A percentile compares a stretch with the other conserved stretches of the same genome.
These are phyloP conservation scores for Hyphochytrium catenoides DNA, from an alignment of 352 stramenopile species.

Conservation along the genomic window DNA sequence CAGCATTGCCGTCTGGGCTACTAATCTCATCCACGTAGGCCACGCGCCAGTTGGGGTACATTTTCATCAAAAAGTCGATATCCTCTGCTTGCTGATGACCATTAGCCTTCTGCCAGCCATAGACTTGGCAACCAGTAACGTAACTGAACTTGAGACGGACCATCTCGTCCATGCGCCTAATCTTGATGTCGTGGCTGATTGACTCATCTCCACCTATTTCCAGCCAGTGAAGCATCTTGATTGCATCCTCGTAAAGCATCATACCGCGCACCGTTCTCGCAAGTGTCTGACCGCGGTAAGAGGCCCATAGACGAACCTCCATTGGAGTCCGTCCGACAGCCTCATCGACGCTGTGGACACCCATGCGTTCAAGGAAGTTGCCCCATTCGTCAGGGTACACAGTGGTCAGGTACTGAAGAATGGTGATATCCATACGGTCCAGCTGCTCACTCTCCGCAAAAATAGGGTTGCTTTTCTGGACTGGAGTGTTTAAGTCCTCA, in stretches of 20 bases:
- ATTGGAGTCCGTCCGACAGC: conserved; percentile 28
- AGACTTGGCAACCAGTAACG: conserved; percentile 63
- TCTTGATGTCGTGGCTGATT: conserved; percentile 60
- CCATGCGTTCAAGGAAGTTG: conserved; percentile 59
- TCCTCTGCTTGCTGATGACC: conserved; percentile 34
- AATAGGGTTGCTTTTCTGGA: conserved; percentile 30
- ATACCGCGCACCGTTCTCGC: conserved; percentile 60
- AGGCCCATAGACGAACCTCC: conserved; percentile 55
- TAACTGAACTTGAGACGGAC: conserved; percentile 63
- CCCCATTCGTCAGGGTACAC: conserved; percentile 63
- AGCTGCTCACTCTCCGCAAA: conserved; percentile 42
- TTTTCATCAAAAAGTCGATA: conserved; percentile 63
- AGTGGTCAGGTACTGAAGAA: conserved; percentile 64
- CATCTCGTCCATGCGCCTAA: conserved; percentile 54
- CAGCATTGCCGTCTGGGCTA: conserved; percentile 10
- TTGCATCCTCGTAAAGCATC: conserved; percentile 61
- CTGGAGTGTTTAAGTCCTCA: conserved; percentile 43
- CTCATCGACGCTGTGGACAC: conserved; percentile 32
- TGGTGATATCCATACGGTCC: conserved; percentile 48
- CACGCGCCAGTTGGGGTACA: conserved; percentile 61
- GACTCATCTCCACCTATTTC: conserved; percentile 38
- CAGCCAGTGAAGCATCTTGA: conserved; percentile 52
- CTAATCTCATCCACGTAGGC: conserved; percentile 59
- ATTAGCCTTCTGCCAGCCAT: conserved; percentile 39
- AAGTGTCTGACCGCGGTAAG: conserved; percentile 50